Evolutionary conservation across 371 early-diverging fungal genomes (phyloP), one percentile per base, ranked within the genome.

Genomic region (Actinomortierella wolfii): DNA sequence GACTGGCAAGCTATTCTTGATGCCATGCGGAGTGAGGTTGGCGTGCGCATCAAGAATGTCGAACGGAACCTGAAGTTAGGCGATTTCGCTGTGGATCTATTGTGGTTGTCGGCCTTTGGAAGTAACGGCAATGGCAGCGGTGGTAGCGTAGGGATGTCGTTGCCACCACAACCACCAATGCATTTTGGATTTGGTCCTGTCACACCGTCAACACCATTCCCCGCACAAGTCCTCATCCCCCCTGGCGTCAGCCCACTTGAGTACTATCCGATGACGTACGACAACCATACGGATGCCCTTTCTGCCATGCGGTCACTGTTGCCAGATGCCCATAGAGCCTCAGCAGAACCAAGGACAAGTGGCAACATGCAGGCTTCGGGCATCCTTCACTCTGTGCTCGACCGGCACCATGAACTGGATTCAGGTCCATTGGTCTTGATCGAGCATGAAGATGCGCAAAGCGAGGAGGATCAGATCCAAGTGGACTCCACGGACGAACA

Each of bases 1-100:
- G 74, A 73, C 20, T 73, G 67, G 67, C 55, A 62, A 21, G 59
- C 64, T 13, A 65, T 76, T 18, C 29, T 76, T 34, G 69, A 76
- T 44, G 76, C 76, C 0, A 76, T 76, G 76, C 42, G 76, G 21
- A 68, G 69, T 23, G 76, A 76, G 51, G 42, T 61, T 52, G 69
- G 76, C 3, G 76, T 76, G 14, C 61, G 76, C 40, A 76, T 76
- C 51, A 68, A 64, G 41, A 76, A 76, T 17, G 69, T 76, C 8
- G 76, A 76, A 46, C 54, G 76, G 20, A 76, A 76, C 24, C 56
- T 76, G 13, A 76, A 76, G 54, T 57, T 76, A 0, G 69, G 76
- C 21, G 61, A 62, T 5, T 73, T 73, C 59, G 60, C 74, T 9
- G 62, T 59, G 54, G 74, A 67, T 24, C 54, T 73, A 2, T 29